A percentile compares a stretch with the other conserved stretches of the same genome.
Conservation (phyloP, 257 asterid genomes). For the Marsdenia floribunda region DNA sequence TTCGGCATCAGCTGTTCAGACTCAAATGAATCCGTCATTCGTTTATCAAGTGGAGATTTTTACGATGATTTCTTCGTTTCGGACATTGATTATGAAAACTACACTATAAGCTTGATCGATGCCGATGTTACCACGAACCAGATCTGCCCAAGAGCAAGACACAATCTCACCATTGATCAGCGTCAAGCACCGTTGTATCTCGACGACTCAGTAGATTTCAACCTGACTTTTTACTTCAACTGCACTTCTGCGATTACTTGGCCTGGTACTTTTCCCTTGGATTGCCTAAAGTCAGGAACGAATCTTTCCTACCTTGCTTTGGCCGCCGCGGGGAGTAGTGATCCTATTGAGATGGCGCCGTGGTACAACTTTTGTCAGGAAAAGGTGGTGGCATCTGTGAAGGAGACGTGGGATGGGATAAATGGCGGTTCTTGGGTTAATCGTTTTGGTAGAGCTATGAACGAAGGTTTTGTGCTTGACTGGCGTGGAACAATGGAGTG, state of each 20-base stretch:
- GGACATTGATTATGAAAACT: background rate
- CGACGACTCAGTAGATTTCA: background rate
- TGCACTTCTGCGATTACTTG: background rate
- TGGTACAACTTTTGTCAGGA: conserved; percentile 18
- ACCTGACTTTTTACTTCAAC: conserved; percentile 22
- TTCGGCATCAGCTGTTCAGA: conserved; percentile 16
- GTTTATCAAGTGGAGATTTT: background rate
- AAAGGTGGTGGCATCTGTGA: conserved; percentile 21
- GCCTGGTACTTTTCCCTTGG: background rate
- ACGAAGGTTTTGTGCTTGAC: conserved; percentile 22
- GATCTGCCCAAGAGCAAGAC: conserved; percentile 18
- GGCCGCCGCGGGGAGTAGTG: background rate
- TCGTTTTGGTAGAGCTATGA: conserved; percentile 7
- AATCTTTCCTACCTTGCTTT: conserved; percentile 1
- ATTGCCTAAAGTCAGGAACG: conserved; percentile 8
- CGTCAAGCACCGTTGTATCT: background rate
- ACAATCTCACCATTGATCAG: conserved; percentile 15
- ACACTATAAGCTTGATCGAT: conserved; percentile 6
- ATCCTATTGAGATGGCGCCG: no score
- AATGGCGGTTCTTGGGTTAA: background rate
- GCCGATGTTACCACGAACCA: background rate
- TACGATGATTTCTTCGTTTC: conserved; percentile 11
- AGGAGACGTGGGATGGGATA: background rate
- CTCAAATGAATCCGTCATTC: background rate
- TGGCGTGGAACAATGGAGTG: conserved; percentile 5